Base-by-base conservation (phyloP, 139 green algal genomes). In the Nannochloris sp. region DNA sequence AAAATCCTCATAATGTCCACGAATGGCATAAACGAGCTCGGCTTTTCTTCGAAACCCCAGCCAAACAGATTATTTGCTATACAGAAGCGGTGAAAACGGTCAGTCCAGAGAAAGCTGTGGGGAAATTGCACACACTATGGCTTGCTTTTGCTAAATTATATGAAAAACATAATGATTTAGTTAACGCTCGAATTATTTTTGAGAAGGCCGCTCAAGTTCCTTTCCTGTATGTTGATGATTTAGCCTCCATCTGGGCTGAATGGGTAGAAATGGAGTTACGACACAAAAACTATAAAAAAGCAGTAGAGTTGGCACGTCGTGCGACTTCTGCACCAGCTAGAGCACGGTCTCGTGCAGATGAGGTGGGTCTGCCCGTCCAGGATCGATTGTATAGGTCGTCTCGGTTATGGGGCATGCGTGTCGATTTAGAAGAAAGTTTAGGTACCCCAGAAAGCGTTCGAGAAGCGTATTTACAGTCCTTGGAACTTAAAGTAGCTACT, bases 1-100 rank as follows among this genome's bases (percentile, higher is more conserved):
- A 98, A 79, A 98, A 98, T 83, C 92, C 92, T 30, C 90, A 98
- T 83, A 97, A 96, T 60, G 92, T 98, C 66, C 68, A 84, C 59
- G 92, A 98, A 80, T 96, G 89, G 89, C 86, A 93, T 76, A 95
- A 96, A 74, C 81, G 93, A 30, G 90, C 91, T 25, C 91, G 92
- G 81, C 79, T 99, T 13, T 98, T 97, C 56, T 68, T 78, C n/a
- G 78, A 81, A 37, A 71, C 97, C 68, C 84, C 88, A 15, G 83
- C 71, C 10, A 83, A 82, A 47, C 92, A 98, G 79, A 95, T 97
- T 57, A 70, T 92, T 46, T 87, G 87, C 14, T 98, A 92, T 79
- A 95, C 92, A 6, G 90, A 98, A 70, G 92, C 92, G 8, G 85
- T 98, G 3, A 83, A 78, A 25, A 97, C 93, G 4, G 90, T 98